Evolutionary conservation across 768 basidiomycete species (phyloP).

Genomic region (Hericium erinaceus): DNA sequence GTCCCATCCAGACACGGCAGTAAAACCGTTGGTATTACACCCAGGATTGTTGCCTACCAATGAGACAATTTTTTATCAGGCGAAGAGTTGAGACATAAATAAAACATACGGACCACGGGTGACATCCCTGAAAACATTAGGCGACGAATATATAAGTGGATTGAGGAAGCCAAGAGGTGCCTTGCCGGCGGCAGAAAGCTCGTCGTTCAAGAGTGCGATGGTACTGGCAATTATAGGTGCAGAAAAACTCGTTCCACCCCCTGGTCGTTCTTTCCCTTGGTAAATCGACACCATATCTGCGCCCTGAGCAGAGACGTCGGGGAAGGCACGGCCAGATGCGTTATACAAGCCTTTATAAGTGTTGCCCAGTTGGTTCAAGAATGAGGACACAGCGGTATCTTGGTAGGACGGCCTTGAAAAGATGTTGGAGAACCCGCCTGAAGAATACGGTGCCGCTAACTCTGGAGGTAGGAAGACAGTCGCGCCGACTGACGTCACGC

Average conservation of each 20-base stretch:
- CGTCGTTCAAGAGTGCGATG: conserved; percentile 22
- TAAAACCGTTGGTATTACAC: conserved; percentile 25
- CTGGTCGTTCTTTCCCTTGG: neutral
- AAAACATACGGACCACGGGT: neutral
- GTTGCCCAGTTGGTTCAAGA: conserved; percentile 9
- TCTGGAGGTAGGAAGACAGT: conserved; percentile 9
- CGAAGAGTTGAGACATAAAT: neutral
- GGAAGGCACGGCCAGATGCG: conserved; percentile 12
- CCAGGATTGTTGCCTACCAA: neutral
- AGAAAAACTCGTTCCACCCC: conserved; percentile 17
- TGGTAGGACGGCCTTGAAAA: conserved; percentile 12
- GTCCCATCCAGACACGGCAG: conserved; percentile 22
- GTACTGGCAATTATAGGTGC: conserved; percentile 20
- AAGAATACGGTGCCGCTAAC: conserved; percentile 6
- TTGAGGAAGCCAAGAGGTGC: conserved; percentile 13
- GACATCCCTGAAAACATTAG: neutral
- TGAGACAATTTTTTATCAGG: neutral
- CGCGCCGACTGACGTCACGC: conserved; percentile 11
- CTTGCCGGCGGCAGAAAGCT: conserved; percentile 6
- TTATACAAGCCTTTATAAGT: conserved; percentile 12
- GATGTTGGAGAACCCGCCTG: conserved; percentile 16
- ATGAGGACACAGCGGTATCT: conserved; percentile 9
- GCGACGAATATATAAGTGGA: conserved; percentile 9
- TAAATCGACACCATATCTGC: conserved; percentile 7
- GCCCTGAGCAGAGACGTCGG: conserved; percentile 15